Conservation (phyloP, 78 protist species). For the Cyanophora paradoxa region DNA sequence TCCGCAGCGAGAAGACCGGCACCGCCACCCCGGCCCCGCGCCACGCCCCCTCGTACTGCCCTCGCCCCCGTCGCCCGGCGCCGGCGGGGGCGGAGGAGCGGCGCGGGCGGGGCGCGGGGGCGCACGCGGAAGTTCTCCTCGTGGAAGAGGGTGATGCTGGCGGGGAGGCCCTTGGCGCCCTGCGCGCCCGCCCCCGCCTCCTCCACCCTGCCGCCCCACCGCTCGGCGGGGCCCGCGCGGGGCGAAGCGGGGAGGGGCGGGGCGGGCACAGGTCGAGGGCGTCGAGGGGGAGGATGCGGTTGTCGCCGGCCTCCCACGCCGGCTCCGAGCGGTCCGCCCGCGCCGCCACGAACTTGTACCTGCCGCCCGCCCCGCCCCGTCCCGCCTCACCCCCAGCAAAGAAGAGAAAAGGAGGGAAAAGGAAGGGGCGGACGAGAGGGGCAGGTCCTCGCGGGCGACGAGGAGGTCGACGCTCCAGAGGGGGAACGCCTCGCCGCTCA, state of each 20-base stretch:
- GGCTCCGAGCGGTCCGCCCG: not conserved
- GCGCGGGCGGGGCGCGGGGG: not conserved
- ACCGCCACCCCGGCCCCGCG: constrained; percentile 66
- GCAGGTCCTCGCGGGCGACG: not conserved
- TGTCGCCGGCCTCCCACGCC: not conserved
- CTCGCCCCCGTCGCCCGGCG: not conserved
- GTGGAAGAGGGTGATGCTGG: too few species aligned
- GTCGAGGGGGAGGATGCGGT: not conserved
- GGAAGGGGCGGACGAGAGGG: not conserved
- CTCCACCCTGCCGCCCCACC: not conserved
- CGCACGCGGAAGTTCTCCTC: too few species aligned
- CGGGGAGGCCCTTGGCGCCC: not conserved
- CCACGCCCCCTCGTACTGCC: not conserved
- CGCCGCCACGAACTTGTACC: not conserved
- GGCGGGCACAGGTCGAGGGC: too few species aligned
- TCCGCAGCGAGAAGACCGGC: constrained; percentile 72
- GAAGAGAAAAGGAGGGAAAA: not conserved
- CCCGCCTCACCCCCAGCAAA: not conserved
- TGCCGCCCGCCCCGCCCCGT: not conserved
- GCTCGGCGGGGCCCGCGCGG: too few species aligned
- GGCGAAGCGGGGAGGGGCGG: too few species aligned
- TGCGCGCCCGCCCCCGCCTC: not conserved
- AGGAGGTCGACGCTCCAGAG: not conserved
- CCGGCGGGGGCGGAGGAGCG: not conserved
- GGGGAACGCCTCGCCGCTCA: not conserved